Conservation (phyloP, 768 basidiomycete genomes). For the Trichaptum fuscoviolaceum region DNA sequence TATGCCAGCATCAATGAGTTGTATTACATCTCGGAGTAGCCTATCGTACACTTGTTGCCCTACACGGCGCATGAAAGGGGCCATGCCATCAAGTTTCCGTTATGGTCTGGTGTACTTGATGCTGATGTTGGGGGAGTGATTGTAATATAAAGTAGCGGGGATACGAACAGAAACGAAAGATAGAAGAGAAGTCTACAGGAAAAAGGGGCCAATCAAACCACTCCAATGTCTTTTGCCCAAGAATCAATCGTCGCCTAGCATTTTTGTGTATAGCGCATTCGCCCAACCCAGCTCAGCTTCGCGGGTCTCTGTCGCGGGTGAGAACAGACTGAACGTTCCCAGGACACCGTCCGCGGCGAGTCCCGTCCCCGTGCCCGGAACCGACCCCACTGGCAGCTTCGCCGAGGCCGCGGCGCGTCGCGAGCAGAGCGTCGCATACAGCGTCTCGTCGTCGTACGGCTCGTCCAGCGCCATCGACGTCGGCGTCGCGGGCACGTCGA, state of each 20-base stretch:
- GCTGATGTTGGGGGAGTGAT: no score
- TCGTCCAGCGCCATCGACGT: conserved; percentile 32
- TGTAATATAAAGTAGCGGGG: no score
- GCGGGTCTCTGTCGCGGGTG: not conserved
- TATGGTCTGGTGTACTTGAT: no score
- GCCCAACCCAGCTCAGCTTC: not conserved
- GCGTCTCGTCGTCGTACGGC: conserved; percentile 32
- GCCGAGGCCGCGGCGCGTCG: conserved; percentile 22
- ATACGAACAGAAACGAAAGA: not conserved
- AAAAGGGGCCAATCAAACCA: no score
- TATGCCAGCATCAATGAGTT: not conserved
- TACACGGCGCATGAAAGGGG: not conserved
- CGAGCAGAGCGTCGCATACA: conserved; percentile 28
- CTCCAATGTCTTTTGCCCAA: no score
- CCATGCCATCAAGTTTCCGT: no score
- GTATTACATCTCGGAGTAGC: not conserved
- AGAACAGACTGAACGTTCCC: conserved; percentile 5
- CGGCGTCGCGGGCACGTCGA: conserved; percentile 18
- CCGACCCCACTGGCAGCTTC: conserved; percentile 19
- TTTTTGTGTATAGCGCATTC: not conserved
- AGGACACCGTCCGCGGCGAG: conserved; percentile 9
- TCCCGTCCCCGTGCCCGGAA: conserved; percentile 14
- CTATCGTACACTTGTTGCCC: not conserved
- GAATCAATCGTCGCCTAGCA: not conserved
- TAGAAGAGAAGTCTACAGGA: not conserved